phyloP scores from a whole-genome alignment of 192 early-diverging fungal genomes.

The Podila epigama region DNA sequence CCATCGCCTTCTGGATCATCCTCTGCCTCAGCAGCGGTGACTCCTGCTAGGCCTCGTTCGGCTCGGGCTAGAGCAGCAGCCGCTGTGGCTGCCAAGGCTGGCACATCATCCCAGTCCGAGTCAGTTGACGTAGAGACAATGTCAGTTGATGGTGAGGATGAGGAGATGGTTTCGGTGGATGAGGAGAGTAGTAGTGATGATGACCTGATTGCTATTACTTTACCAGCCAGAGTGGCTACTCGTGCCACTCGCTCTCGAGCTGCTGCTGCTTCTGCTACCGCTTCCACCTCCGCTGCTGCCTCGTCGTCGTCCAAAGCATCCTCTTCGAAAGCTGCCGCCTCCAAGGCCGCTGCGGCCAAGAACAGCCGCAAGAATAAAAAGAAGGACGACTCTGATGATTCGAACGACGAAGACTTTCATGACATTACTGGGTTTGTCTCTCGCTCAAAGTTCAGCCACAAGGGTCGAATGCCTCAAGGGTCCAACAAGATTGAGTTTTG shows the following conservation, averaged over 20 bases:
- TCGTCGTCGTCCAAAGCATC: neutral
- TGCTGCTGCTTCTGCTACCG: neutral
- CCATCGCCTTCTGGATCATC: neutral
- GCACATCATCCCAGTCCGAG: constrained; percentile 15
- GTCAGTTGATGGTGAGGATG: constrained; percentile 2
- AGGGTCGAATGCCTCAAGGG: constrained; percentile 19
- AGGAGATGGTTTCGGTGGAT: constrained; percentile 14
- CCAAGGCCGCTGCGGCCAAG: constrained; percentile 7
- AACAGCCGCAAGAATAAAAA: constrained; percentile 21
- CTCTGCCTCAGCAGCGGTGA: neutral
- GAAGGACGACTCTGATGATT: constrained; percentile 35
- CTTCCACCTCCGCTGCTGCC: constrained; percentile 1
- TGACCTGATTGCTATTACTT: constrained; percentile 8
- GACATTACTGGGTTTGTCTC: constrained; percentile 34
- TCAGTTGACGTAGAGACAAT: constrained; percentile 1
- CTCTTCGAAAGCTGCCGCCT: constrained; percentile 1
- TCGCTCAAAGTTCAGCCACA: constrained; percentile 38
- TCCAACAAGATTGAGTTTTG: constrained; percentile 55
- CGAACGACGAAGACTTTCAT: constrained; percentile 30
- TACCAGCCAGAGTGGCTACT: constrained; percentile 3
- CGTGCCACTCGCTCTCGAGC: constrained; percentile 12
- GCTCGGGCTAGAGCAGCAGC: constrained; percentile 17
- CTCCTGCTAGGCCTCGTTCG: constrained; percentile 40
- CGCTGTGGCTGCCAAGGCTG: neutral
- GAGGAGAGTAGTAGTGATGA: constrained; percentile 6